Conservation (phyloP, 257 asterid species). For the Asclepias syriaca region DNA sequence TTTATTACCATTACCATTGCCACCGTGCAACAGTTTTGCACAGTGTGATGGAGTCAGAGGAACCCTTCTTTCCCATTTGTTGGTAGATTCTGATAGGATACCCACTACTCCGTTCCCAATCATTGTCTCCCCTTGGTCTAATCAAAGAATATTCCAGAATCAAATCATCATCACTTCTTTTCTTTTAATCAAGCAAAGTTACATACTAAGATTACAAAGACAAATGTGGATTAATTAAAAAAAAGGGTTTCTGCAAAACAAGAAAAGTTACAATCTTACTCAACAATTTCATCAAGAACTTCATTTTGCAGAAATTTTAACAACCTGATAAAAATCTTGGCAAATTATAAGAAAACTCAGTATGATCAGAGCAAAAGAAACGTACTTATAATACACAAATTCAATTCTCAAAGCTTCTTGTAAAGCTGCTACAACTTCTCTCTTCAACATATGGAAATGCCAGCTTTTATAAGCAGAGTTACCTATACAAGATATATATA, state of each 20-base stretch:
- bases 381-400: background rate
- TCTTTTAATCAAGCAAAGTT: background rate
- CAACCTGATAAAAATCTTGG: background rate
- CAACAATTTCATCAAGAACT: background rate
- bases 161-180: background rate
- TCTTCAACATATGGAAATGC: background rate
- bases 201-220: background rate
- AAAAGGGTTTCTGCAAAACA: background rate
- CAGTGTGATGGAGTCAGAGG: constrained; percentile 93
- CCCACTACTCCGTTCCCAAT: constrained; percentile 92
- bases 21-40: constrained; percentile 75
- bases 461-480: background rate
- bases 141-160: constrained; percentile 4
- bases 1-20: constrained; percentile 36
- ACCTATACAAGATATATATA: background rate
- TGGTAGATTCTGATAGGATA: constrained; percentile 86
- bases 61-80: constrained; percentile 96
- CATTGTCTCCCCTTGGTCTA: constrained; percentile 29
- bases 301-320: background rate
- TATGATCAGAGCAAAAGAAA: background rate
- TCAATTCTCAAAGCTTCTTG: background rate
- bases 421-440: background rate
- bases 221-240: background rate
- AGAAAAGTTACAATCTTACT: background rate
- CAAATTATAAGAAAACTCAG: background rate